Evolutionary conservation across 495 filamentous ascomycete genomes (phyloP).

Genomic region (Podospora comata): DNA sequence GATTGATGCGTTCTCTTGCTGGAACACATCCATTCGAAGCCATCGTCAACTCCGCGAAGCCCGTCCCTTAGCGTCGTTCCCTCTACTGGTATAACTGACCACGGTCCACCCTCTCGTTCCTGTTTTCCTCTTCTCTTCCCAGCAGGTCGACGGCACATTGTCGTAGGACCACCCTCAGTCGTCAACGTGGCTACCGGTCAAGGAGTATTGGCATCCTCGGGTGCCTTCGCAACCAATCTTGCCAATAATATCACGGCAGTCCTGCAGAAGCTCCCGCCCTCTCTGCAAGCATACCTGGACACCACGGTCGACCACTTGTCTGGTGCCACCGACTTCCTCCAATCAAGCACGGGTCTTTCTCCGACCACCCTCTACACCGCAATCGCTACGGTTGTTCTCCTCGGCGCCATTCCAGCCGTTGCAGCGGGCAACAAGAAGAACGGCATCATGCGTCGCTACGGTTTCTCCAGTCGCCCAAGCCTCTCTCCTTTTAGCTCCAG

Average conservation of each 20-base stretch:
- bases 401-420: slow-evolving; percentile 52
- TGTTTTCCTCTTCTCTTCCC: slow-evolving; percentile 14
- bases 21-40: neutral
- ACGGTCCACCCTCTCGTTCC: slow-evolving; percentile 2
- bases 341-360: slow-evolving; percentile 46
- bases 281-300: slow-evolving; percentile 49
- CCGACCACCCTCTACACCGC: slow-evolving; percentile 46
- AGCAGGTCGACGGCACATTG: slow-evolving; percentile 38
- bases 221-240: slow-evolving; percentile 46
- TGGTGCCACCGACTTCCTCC: slow-evolving; percentile 54
- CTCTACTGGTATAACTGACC: neutral
- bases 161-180: slow-evolving; percentile 39
- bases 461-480: slow-evolving; percentile 51
- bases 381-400: slow-evolving; percentile 40
- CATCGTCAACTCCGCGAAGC: neutral
- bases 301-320: slow-evolving; percentile 45
- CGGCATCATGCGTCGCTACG: slow-evolving; percentile 60
- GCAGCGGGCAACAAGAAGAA: slow-evolving; percentile 30
- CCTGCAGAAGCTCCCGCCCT: slow-evolving; percentile 38
- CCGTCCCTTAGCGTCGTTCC: neutral
- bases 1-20: neutral
- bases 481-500: slow-evolving; percentile 56
- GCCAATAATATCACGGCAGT: slow-evolving; percentile 42
- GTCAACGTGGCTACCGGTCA: slow-evolving; percentile 56
- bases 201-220: slow-evolving; percentile 47